Evolutionary conservation across 2,329 filamentous ascomycete species (phyloP).

Genomic region (Xylaria sp.): DNA sequence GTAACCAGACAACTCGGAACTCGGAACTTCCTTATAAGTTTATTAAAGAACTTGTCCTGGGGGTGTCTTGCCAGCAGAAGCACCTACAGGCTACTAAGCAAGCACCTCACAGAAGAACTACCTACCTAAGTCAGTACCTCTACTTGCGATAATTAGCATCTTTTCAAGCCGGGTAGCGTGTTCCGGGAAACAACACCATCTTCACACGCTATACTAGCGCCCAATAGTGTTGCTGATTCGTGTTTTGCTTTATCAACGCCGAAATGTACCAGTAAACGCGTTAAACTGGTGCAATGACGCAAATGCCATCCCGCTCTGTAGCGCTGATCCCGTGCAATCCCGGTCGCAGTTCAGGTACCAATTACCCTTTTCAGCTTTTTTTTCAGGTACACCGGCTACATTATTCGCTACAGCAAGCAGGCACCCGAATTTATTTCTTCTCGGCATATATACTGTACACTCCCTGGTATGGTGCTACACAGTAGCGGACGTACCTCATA

Average conservation of each 20-base stretch:
- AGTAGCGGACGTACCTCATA: background rate
- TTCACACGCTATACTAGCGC: no score
- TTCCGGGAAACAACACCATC: no score
- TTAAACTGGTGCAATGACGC: constrained; percentile 15
- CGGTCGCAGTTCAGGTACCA: constrained; percentile 17
- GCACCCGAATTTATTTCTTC: background rate
- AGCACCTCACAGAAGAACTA: no score
- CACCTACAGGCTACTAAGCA: no score
- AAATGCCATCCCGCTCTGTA: background rate
- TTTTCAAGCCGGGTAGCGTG: no score
- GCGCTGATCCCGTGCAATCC: constrained; percentile 12
- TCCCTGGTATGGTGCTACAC: background rate
- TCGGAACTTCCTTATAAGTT: no score
- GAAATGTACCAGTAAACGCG: background rate
- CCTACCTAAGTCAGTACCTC: no score
- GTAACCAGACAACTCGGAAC: background rate
- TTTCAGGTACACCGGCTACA: constrained; percentile 1
- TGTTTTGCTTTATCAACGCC: background rate
- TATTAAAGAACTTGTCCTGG: no score
- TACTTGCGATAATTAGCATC: no score
- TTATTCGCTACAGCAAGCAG: background rate
- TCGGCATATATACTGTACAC: background rate
- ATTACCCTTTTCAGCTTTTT: constrained; percentile 11
- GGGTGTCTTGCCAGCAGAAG: no score
- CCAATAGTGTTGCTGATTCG: no score